Base-by-base conservation (phyloP, 2,329 filamentous ascomycete species). In the Metarhizium robertsii region DNA sequence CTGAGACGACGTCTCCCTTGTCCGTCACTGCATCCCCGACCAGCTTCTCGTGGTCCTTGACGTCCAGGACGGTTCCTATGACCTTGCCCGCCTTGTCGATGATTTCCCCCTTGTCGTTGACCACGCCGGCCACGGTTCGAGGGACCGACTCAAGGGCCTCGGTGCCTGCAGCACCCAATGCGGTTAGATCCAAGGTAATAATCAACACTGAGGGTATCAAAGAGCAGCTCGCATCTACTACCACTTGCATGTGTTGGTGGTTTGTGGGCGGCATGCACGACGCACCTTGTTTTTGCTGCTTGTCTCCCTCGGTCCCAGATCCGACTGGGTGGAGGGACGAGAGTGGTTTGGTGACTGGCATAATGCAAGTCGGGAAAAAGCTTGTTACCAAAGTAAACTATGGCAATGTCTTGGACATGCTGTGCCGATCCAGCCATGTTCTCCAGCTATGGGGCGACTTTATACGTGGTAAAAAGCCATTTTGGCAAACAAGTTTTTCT, bases 91-190 rank as follows among this genome's bases (percentile, higher is more conserved):
- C 62, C 11, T 72, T 65, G 55, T 78, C 74, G 42, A 78, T 64
- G 18, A 77, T 71, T 16, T 76, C 73, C 16, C 76, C 75, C 25
- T 66, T 61, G 57, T 75, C 72, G 62, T 71, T 74, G 53, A 78
- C 75, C 51, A 71, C 66, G 40, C 73, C 70, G 18, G 70, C 72
- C 49, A 68, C 68, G 13, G 75, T 71, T 53, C 70, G 63, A 34
- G 70, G 69, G 46, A 70, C 61, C 8, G 45, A 48, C 18, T 48
- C 20, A 1, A 30, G 20, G 45, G 20, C 14, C 3, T 48, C 45
- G 14, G 45, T 48, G 20, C 45, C 45, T 48, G 14, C 13, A 11
- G 25, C 20, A 30, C 25, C 43, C 20, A 30, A 30, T 14, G 25
- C 25, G 18, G 45, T 48, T 48, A 48, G 45, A 48, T 30, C 6